Conservation (phyloP, 345 rosid species). For the Pelargonium nanum region DNA sequence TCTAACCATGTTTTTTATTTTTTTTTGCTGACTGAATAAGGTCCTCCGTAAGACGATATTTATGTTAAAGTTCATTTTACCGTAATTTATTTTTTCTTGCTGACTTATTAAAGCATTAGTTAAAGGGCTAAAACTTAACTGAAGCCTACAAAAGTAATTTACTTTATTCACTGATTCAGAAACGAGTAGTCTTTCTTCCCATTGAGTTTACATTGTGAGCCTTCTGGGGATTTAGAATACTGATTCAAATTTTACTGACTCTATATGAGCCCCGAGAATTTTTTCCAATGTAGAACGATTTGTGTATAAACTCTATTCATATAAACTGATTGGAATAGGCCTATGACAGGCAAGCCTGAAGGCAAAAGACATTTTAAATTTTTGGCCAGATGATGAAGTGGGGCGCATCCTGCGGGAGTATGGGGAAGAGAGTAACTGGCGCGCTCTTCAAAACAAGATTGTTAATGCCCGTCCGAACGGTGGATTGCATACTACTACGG, state of each 20-base stretch:
- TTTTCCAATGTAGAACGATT: background rate
- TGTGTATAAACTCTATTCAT: slow-evolving; percentile 4
- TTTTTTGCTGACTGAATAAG: slow-evolving; percentile 1
- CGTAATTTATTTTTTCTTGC: too few relatives aligned
- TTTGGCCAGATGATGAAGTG: slow-evolving; percentile 77
- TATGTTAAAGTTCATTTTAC: too few relatives aligned
- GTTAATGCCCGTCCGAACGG: slow-evolving; percentile 53
- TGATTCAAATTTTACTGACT: background rate
- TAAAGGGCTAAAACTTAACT: too few relatives aligned
- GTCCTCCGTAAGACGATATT: too few relatives aligned
- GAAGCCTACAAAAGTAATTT: too few relatives aligned
- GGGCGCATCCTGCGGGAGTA: slow-evolving; percentile 67
- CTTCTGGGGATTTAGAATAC: background rate
- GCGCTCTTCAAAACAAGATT: slow-evolving; percentile 52
- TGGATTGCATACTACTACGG: slow-evolving; percentile 80
- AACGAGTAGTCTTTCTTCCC: background rate
- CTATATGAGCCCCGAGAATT: background rate
- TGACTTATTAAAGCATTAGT: too few relatives aligned
- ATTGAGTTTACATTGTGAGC: background rate
- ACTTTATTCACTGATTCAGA: background rate
- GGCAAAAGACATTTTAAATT: slow-evolving; percentile 77
- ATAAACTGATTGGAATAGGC: slow-evolving; percentile 22
- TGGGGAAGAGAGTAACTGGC: slow-evolving; percentile 88
- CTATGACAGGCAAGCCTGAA: slow-evolving; percentile 55
- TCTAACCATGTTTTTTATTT: background rate